Base-by-base conservation (phyloP, 139 green algal species). In the Tetraselmis chui region DNA sequence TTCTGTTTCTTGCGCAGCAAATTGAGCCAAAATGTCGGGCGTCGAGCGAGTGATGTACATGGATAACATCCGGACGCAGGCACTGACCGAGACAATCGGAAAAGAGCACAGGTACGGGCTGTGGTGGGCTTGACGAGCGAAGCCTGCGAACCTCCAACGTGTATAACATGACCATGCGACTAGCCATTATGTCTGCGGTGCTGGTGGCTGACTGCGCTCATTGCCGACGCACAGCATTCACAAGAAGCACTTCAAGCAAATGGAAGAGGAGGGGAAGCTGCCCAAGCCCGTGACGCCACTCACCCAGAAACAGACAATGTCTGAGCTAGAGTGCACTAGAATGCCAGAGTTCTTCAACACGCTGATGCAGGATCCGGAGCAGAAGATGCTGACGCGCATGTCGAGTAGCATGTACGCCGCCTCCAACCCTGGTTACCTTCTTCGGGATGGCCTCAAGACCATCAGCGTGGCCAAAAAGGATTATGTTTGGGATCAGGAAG, bases 401-500 rank as follows among this genome's bases (percentile, higher is more conserved):
- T 67, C 45, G 45, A 67, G 45, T 18, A 67, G 45, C 45, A 67
- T 67, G 45, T 67, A 67, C 45, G 45, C 45, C 11, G 45, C 11
- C 45, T 67, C 75, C 23, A 89, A 89, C 32, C 87, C 89, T 28
- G 87, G 85, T 2, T 92, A 92, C 32, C 58, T 91, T 0, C 79
- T 90, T 28, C 82, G 89, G 22, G 85, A 92, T 75, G 89, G 89
- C 23, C 31, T 85, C 1, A 27, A 81, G 25, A 87, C 85, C 58
- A 82, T 85, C 1, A 86, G 79, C 29, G 82, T 77, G 1, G 86
- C 84, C 59, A 86, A 92, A 29, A 75, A 89, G 80, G 87, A 91
- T 81, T 92, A 84, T 78, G 78, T 80, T 0, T 92, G 86, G 80
- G 89, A 92, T 79, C 30, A 86, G 30, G 84, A 90, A 23, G 89